Base-by-base conservation (phyloP, 2,329 filamentous ascomycete species). In the Rasamsonia emersonii region DNA sequence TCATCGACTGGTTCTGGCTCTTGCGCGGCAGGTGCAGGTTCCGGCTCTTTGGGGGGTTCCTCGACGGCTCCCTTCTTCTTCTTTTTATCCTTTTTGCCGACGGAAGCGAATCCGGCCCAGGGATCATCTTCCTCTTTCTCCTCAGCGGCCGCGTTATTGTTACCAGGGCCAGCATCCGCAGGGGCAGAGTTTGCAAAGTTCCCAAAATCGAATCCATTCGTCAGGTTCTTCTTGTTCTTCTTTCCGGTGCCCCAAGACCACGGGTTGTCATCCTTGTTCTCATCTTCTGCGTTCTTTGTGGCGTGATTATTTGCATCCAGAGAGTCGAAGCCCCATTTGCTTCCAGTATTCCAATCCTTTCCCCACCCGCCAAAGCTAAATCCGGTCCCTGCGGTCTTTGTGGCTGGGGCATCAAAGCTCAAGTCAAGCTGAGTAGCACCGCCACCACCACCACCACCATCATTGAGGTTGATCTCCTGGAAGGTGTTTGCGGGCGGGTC, bases 391-490 rank as follows among this genome's bases (percentile, higher is more conserved):
- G 61, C 58, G n/a, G 51, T 49, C 19, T 59, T 58, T 15, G 53
- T 49, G 16, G 51, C 57, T n/a, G 61, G 52, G 30, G 64, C 62
- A 43, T 68, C 70, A 44, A 77, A 68, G 38, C 64, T 70, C 9
- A 76, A 49, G 39, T 77, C 72, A 4, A 76, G 50, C 34, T 73
- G 71, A 1, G 75, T 72, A n/a, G 62, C 66, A 20, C n/a, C n/a
- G n/a, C n/a, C n/a, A n/a, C n/a, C n/a, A n/a, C n/a, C n/a, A n/a
- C n/a, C n/a, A n/a, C n/a, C n/a, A 16, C 59, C 50, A 35, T 79
- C 76, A 42, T 77, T 71, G 16, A 85, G 56, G 46, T 75, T 81
- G 42, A 86, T 75, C 17, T 84, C 78, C 26, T 82, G 69, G 43
- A 84, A 83, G n/a, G 68, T 59, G 35, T 72, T 70, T 25, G 57